Conservation (phyloP, 495 filamentous ascomycete species). For the Collariella sp. region DNA sequence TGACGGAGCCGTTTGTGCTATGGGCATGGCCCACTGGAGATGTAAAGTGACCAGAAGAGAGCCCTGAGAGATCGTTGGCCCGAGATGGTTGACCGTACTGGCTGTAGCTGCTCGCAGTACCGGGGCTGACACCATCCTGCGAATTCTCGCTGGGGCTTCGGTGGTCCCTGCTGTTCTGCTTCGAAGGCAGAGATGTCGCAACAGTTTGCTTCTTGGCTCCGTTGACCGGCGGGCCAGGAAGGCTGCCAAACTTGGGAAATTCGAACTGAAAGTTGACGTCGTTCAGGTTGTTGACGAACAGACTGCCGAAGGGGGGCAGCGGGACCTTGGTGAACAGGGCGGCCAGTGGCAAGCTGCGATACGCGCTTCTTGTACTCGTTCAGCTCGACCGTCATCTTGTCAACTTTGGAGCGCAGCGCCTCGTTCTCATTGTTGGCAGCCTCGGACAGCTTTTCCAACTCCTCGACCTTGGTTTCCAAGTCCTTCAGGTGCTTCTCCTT, state of each 20-base stretch:
- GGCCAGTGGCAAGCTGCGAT: slow-evolving; percentile 44
- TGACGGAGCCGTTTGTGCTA: slow-evolving; percentile 43
- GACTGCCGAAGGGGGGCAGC: slow-evolving; percentile 30
- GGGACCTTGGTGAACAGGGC: slow-evolving; percentile 15
- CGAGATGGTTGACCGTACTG: slow-evolving; percentile 21
- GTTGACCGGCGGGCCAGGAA: slow-evolving; percentile 57
- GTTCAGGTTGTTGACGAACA: slow-evolving; percentile 55
- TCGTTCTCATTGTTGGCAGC: slow-evolving; percentile 78
- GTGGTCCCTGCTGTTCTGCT: slow-evolving; percentile 21
- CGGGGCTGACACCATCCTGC: slow-evolving; percentile 22
- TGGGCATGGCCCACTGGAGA: slow-evolving; percentile 28
- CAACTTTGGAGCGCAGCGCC: slow-evolving; percentile 73
- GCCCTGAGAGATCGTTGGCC: slow-evolving; percentile 30
- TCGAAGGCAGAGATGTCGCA: slow-evolving; percentile 15
- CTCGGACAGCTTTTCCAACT: slow-evolving; percentile 82
- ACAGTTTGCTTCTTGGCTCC: slow-evolving; percentile 18
- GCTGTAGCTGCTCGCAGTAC: slow-evolving; percentile 19
- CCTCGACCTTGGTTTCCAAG: slow-evolving; percentile 85
- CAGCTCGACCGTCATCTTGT: slow-evolving; percentile 76
- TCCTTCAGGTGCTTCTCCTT: slow-evolving; percentile 98
- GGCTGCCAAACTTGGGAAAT: slow-evolving; percentile 80
- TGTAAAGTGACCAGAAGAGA: slow-evolving; percentile 26
- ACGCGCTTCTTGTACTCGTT: slow-evolving; percentile 83
- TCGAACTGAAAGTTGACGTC: slow-evolving; percentile 78
- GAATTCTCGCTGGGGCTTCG: slow-evolving; percentile 26